Conservation (phyloP, 495 filamentous ascomycete genomes). For the Lasiosphaeria ovina region DNA sequence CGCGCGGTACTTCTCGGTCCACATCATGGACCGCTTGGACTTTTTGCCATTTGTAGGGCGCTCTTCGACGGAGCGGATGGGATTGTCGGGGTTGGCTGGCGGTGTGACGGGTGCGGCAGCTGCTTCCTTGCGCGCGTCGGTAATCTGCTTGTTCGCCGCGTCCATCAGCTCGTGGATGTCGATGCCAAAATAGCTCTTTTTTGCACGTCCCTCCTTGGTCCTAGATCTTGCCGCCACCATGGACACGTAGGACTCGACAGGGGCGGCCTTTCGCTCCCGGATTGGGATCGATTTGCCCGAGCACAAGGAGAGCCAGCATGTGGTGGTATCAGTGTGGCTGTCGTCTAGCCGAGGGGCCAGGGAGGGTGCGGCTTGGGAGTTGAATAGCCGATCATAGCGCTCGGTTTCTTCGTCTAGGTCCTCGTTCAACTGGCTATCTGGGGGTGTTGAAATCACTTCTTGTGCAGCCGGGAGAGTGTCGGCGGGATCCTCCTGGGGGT, state of each 20-base stretch:
- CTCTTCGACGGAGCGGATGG: constrained; percentile 37
- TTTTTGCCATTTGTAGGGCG: constrained; percentile 38
- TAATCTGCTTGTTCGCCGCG: constrained; percentile 53
- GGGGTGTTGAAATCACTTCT: constrained; percentile 14
- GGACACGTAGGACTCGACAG: constrained; percentile 59
- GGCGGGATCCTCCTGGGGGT: not conserved
- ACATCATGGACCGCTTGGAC: constrained; percentile 57
- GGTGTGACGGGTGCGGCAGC: constrained; percentile 26
- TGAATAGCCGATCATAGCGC: constrained; percentile 30
- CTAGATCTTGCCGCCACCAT: constrained; percentile 68
- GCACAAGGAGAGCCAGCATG: constrained; percentile 59
- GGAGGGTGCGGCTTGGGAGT: constrained; percentile 6
- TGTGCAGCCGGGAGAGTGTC: constrained; percentile 3
- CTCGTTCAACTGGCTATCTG: constrained; percentile 20
- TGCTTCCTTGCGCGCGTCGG: constrained; percentile 25
- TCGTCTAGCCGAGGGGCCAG: constrained; percentile 9
- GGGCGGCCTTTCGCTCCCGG: constrained; percentile 46
- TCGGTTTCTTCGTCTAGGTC: constrained; percentile 25
- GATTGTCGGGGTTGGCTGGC: constrained; percentile 25
- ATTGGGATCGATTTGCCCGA: constrained; percentile 62
- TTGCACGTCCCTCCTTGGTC: constrained; percentile 67
- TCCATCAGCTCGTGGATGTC: constrained; percentile 82
- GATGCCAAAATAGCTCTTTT: constrained; percentile 84
- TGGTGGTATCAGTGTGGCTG: constrained; percentile 17
- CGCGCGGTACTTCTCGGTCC: constrained; percentile 91